Base-by-base conservation (phyloP, 2,329 filamentous ascomycete species). In the Lecanicillium sp. region DNA sequence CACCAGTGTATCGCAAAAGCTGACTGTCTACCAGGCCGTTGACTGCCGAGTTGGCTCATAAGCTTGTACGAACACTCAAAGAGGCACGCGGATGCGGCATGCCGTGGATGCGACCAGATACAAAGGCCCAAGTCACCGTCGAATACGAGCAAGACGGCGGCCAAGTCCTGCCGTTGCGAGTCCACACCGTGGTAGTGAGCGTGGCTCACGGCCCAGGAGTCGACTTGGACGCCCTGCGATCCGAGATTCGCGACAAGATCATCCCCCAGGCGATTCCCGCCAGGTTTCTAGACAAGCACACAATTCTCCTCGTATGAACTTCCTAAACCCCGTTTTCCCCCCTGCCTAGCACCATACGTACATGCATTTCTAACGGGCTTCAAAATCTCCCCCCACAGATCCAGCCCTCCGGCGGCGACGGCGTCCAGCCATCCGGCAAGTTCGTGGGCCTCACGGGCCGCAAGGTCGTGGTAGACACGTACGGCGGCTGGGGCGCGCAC, bases 401-500 rank as follows among this genome's bases (percentile, higher is more conserved):
- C n/a, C n/a, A n/a, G n/a, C n/a, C n/a, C n/a, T n/a, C n/a, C n/a
- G n/a, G n/a, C n/a, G n/a, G n/a, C 67, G 96, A 95, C 77, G 90
- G 96, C 77, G 89, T 98, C 59, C 92, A 98, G 81, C 92, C 92
- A 58, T 97, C 90, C 54, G 92, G 92, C 54, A 84, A 87, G 53
- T 97, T 97, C 58, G 92, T 92, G 57, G 92, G 92, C 79, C 79
- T 97, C 50, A 98, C 92, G 49, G 92, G 92, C 66, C 89, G 92
- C 61, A 98, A 98, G 83, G 97, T 98, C 79, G 81, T 96, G 53
- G 92, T 98, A 65, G 92, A 97, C 73, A 97, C 92, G 66, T 98
- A 98, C 74, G 92, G 92, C 75, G 92, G 92, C 59, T 97, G 92
- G 92, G 92, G 92, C 73, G 92, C 90, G 55, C 92, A 98, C 78